Evolutionary conservation across 345 rosid genomes (phyloP).

Genomic region (Populus ilicifolia): DNA sequence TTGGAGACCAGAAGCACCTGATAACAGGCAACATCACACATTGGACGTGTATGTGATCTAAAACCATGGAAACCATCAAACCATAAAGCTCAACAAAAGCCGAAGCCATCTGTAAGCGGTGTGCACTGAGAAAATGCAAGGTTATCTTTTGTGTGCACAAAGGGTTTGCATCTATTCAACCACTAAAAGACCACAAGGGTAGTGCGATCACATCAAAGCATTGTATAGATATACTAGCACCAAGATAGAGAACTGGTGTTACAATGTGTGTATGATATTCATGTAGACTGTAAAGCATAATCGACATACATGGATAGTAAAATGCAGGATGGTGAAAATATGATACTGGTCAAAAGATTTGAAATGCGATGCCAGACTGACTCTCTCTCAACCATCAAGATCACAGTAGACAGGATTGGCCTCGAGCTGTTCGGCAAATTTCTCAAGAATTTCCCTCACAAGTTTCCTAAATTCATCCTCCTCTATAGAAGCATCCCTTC

Average conservation of each 20-base stretch:
- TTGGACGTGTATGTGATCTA: too few species aligned
- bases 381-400: constrained; percentile 30
- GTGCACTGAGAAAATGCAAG: background rate
- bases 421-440: constrained; percentile 58
- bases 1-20: too few species aligned
- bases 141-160: background rate
- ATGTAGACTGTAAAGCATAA: background rate
- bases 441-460: constrained; percentile 48
- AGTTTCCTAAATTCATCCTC: constrained; percentile 33
- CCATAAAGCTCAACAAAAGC: too few species aligned
- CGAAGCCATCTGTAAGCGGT: too few species aligned
- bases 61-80: too few species aligned
- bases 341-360: background rate
- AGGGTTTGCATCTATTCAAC: background rate
- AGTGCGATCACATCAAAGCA: background rate
- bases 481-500: constrained; percentile 20
- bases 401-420: constrained; percentile 48
- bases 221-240: background rate
- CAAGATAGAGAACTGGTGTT: background rate
- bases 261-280: background rate
- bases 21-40: too few species aligned
- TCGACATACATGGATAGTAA: background rate
- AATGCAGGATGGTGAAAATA: background rate
- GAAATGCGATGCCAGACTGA: background rate
- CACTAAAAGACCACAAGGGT: background rate